These are phyloP conservation scores for Paecilomyces dactylethromorphus DNA, from an alignment of 2,329 filamentous ascomycete genomes.

Conservation along the genomic window DNA sequence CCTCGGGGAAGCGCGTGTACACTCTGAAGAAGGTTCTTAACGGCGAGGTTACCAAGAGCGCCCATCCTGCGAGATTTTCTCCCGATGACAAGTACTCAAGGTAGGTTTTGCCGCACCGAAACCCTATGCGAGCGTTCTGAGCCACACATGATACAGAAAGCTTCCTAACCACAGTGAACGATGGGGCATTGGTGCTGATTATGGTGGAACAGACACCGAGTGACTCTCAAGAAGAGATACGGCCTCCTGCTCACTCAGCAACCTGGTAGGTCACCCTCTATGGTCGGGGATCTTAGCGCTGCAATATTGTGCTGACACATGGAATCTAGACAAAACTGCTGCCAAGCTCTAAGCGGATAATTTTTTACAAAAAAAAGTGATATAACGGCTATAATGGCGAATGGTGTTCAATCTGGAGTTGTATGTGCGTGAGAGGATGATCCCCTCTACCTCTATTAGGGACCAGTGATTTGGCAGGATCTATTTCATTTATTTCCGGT, in stretches of 20 bases:
- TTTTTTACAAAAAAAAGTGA: constrained; percentile 2
- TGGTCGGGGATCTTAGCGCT: background rate
- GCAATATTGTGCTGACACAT: constrained; percentile 6
- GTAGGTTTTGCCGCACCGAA: constrained; percentile 26
- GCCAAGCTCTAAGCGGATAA: constrained; percentile 22
- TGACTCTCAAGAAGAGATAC: constrained; percentile 91
- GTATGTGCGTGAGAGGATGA: background rate
- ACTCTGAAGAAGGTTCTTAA: constrained; percentile 84
- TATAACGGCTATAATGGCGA: constrained; percentile 21
- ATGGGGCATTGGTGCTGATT: background rate
- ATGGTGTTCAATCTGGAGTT: constrained; percentile 27
- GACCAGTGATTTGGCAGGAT: background rate
- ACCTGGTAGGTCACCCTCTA: constrained; percentile 35
- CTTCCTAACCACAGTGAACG: background rate
- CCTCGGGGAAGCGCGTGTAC: constrained; percentile 80
- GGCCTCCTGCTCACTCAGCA: constrained; percentile 80
- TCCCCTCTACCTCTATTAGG: background rate
- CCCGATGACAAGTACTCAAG: constrained; percentile 97
- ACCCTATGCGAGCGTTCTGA: background rate
- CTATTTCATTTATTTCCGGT: constrained; percentile 3
- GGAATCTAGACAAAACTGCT: constrained; percentile 19
- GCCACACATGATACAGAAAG: background rate
- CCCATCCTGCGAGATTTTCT: constrained; percentile 92
- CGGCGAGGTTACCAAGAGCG: constrained; percentile 87
- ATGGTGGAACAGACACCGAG: constrained; percentile 62